These are phyloP conservation scores for Raphanus hybrid DNA, from an alignment of 441 rosid species.

Conservation along the genomic window DNA sequence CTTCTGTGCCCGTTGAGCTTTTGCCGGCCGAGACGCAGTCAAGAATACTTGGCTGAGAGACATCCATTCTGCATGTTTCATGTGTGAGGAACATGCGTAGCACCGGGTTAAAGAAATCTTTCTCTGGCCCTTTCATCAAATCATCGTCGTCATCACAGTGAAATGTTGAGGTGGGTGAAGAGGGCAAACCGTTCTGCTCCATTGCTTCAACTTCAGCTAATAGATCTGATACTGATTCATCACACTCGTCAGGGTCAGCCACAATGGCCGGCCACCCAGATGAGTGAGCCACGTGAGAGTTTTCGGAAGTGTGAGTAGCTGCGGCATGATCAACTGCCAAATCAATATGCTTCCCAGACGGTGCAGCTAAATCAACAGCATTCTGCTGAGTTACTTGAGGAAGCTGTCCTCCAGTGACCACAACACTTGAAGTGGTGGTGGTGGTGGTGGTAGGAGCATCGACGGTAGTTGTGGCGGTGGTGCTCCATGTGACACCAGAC, in stretches of 20 bases:
- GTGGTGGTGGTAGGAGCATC: constrained; percentile 41
- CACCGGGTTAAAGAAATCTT: constrained; percentile 84
- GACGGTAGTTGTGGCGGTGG: constrained; percentile 42
- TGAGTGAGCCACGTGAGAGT: constrained; percentile 60
- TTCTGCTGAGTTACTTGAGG: constrained; percentile 61
- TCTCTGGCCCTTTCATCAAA: constrained; percentile 71
- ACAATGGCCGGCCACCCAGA: constrained; percentile 75
- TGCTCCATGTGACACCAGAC: constrained; percentile 78
- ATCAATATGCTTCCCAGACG: constrained; percentile 53
- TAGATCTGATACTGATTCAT: constrained; percentile 98
- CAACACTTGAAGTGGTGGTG: constrained; percentile 61
- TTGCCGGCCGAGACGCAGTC: constrained; percentile 52
- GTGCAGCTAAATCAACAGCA: constrained; percentile 55
- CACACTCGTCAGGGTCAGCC: constrained; percentile 74
- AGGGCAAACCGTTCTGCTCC: constrained; percentile 84
- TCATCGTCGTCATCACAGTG: constrained; percentile 57
- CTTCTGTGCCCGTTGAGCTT: constrained; percentile 55
- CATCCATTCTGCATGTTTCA: constrained; percentile 66
- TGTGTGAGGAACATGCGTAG: constrained; percentile 68
- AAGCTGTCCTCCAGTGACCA: constrained; percentile 59
- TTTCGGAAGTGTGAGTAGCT: constrained; percentile 65
- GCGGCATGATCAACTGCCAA: constrained; percentile 47
- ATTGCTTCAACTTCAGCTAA: constrained; percentile 99
- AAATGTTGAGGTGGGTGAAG: constrained; percentile 87
- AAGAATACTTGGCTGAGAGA: constrained; percentile 40